Evolutionary conservation across 1,139 yeast species (phyloP), one percentile per base, ranked within the genome.

Genomic region (Blastobotrys elegans): DNA sequence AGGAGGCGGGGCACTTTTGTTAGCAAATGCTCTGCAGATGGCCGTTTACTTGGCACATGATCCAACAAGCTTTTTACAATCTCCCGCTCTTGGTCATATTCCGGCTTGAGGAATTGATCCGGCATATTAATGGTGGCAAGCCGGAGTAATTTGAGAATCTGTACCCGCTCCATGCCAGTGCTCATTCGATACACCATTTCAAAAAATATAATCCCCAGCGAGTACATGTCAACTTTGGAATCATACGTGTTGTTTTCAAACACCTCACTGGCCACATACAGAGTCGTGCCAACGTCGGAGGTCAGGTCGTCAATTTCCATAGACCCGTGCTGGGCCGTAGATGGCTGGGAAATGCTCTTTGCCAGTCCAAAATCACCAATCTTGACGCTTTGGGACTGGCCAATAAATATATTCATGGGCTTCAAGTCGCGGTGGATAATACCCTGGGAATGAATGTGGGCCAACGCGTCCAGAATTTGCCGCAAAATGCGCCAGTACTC

Each of bases 281-380:
- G 74, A 0, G 94, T 81, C 0, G 99, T 94, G 2, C 98, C 98
- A 31, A 92, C 89, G 29, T 88, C 90, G 0, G 96, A 85, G 0
- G 97, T 89, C 51, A 90, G 69, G 56, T 90, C 96, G 34, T 83
- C 94, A n/a, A 77, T 62, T n/a, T 56, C 59, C 21, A 43, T 18
- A 2, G 50, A 40, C 14, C 45, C 43, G 17, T 20, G 14, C 3
- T 49, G 46, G 26, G 42, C 36, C 2, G 50, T 49, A 52, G 78
- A 82, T 52, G 78, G 82, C 58, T 57, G 61, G 4, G 56, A 61
- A 33, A 67, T 63, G 46, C 65, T 63, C 36, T 89, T 90, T 0
- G 98, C 99, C 49, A 94, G 74, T 0, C 98, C 99, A 66, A 94
- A 94, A 62, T 94, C 98, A 56, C 99, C 98, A 30, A 94, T 86